Conservation (phyloP, 148 eudicot species). For the Pouteria glomerata region DNA sequence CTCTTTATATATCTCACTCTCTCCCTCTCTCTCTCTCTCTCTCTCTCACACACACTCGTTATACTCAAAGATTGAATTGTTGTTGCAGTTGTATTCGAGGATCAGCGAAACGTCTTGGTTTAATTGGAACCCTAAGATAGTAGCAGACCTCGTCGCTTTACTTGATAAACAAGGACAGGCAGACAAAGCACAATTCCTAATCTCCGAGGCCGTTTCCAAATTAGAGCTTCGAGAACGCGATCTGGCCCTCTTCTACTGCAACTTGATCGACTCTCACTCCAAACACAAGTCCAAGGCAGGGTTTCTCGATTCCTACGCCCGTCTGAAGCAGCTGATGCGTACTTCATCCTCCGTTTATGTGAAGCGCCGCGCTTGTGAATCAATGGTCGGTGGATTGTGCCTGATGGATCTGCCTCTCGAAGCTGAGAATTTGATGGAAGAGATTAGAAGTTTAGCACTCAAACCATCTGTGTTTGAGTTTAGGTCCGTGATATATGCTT, state of each 20-base stretch:
- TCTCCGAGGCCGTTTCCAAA: conserved; percentile 37
- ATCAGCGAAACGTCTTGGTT: conserved; percentile 67
- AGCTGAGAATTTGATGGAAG: conserved; percentile 51
- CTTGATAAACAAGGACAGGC: conserved; percentile 40
- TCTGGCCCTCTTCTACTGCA: conserved; percentile 54
- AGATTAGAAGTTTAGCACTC: conserved; percentile 42
- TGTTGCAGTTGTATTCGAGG: conserved; percentile 55
- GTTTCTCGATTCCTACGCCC: conserved; percentile 23
- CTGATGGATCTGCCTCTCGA: conserved; percentile 51
- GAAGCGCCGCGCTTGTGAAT: conserved; percentile 32
- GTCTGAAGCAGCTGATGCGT: conserved; percentile 29
- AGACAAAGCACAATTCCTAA: conserved; percentile 44
- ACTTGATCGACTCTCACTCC: conserved; percentile 43
- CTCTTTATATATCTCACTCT: too few relatives aligned
- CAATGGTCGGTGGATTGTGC: conserved; percentile 60
- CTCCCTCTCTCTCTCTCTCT: background rate
- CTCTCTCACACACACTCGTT: background rate
- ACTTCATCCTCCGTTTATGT: conserved; percentile 45
- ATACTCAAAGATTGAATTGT: too few relatives aligned
- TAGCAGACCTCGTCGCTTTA: conserved; percentile 53
- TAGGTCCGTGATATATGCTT: conserved; percentile 61
- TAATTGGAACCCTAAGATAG: conserved; percentile 75
- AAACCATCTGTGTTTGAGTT: conserved; percentile 53
- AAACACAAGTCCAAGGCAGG: conserved; percentile 48
- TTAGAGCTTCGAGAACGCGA: conserved; percentile 45